Evolutionary conservation across 164 flowering plant species (phyloP).

Genomic region (Kalanchoe fedtschenkoi): DNA sequence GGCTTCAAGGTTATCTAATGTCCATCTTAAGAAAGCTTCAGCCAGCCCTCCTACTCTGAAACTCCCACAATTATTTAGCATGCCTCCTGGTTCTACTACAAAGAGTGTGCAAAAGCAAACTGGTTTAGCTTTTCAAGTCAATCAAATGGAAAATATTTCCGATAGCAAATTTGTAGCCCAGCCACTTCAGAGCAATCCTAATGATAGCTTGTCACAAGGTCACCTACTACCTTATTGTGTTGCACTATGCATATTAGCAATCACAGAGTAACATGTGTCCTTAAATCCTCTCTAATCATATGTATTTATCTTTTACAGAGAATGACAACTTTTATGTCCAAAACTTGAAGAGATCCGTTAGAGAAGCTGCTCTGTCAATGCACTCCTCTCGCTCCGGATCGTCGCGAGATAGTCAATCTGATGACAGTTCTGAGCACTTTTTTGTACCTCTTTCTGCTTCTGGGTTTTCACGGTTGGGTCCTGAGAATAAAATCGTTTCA

Average conservation of each 20-base stretch:
- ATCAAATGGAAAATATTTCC: conserved; percentile 36
- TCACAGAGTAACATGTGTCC: not conserved
- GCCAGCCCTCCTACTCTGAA: conserved; percentile 66
- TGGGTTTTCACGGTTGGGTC: conserved; percentile 33
- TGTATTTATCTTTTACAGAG: conserved; percentile 32
- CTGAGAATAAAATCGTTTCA: conserved; percentile 31
- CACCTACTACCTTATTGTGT: conserved; percentile 5
- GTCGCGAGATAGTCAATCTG: conserved; percentile 51
- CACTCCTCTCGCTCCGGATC: conserved; percentile 41
- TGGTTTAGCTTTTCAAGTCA: conserved; percentile 28
- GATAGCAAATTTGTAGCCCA: conserved; percentile 43
- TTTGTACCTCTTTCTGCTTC: conserved; percentile 61
- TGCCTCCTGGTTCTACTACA: conserved; percentile 74
- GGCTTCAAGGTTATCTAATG: conserved; percentile 54
- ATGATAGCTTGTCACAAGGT: conserved; percentile 57
- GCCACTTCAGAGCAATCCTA: conserved; percentile 29
- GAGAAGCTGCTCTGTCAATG: conserved; percentile 76
- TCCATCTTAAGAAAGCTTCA: conserved; percentile 64
- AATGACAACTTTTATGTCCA: conserved; percentile 48
- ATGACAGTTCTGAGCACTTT: conserved; percentile 67
- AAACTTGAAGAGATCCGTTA: conserved; percentile 72
- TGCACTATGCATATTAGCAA: not conserved
- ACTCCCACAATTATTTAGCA: conserved; percentile 85
- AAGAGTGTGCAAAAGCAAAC: conserved; percentile 63
- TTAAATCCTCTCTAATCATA: not conserved